A percentile compares a stretch with the other conserved stretches of the same genome.
Evolutionary conservation across 306 rosid genomes (phyloP).

Genomic region (Sindora glabra): DNA sequence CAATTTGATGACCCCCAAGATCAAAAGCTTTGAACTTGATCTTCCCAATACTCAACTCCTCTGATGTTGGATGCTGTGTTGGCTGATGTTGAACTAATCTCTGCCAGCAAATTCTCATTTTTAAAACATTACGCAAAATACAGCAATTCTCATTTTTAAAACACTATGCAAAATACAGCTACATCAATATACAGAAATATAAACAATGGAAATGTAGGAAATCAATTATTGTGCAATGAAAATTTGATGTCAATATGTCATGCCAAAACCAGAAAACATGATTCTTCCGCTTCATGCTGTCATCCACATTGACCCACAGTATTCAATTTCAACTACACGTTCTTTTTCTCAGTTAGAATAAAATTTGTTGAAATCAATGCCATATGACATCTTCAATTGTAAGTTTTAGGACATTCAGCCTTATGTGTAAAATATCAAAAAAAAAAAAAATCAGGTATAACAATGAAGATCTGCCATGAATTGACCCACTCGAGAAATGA

Average conservation of each 20-base stretch:
- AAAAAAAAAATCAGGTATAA: neutral
- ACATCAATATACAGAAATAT: neutral
- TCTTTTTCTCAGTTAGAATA: too few relatives aligned
- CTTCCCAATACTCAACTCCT: constrained; percentile 88
- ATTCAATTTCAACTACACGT: too few relatives aligned
- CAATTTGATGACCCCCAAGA: constrained; percentile 82
- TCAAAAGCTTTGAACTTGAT: constrained; percentile 93
- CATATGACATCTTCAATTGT: neutral
- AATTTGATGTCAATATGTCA: neutral
- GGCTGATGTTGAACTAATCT: constrained; percentile 95
- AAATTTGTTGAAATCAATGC: too few relatives aligned
- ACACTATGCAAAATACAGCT: constrained; percentile 6
- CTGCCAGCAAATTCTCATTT: constrained; percentile 48
- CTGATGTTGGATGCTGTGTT: constrained; percentile 85
- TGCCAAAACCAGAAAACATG: constrained; percentile 6
- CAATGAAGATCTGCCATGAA: neutral
- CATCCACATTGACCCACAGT: too few relatives aligned
- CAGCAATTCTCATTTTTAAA: constrained; percentile 24
- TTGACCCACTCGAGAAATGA: neutral
- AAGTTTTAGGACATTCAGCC: neutral
- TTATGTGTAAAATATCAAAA: neutral
- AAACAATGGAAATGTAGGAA: neutral
- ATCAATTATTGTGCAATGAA: neutral
- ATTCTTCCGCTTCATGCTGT: too few relatives aligned
- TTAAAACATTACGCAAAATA: constrained; percentile 6